phyloP scores from a whole-genome alignment of 768 basidiomycete species.

The Pisolithus orientalis region DNA sequence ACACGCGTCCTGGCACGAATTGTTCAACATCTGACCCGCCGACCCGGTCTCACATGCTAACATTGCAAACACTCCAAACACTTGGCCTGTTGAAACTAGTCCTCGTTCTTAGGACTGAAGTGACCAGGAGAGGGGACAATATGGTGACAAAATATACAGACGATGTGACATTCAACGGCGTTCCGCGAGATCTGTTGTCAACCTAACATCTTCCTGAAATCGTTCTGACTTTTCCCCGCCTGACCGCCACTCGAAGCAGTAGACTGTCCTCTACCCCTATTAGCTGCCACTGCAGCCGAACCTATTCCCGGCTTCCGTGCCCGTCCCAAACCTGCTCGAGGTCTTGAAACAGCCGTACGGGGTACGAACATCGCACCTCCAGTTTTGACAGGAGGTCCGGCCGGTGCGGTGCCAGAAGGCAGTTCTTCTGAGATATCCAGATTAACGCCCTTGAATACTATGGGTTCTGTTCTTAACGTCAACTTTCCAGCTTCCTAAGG shows the following conservation, averaged over 20 bases:
- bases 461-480: constrained; percentile 62
- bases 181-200: background rate
- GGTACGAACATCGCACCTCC: constrained; percentile 58
- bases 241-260: constrained; percentile 7
- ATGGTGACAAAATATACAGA: too few species aligned
- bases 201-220: constrained; percentile 76
- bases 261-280: constrained; percentile 6
- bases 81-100: too few species aligned
- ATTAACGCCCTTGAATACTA: constrained; percentile 58
- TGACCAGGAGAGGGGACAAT: too few species aligned
- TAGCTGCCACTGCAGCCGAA: constrained; percentile 9
- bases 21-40: too few species aligned
- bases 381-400: constrained; percentile 32
- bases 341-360: constrained; percentile 55
- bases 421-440: constrained; percentile 58
- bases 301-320: constrained; percentile 34
- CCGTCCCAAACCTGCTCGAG: constrained; percentile 66
- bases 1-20: too few species aligned
- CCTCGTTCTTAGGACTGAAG: too few species aligned
- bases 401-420: constrained; percentile 24
- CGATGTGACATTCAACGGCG: too few species aligned
- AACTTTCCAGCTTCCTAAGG: constrained; percentile 78
- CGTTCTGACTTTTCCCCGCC: constrained; percentile 63
- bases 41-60: too few species aligned
- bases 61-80: too few species aligned